These are phyloP conservation scores for Malus orientalis DNA, from an alignment of 306 rosid species.

Conservation along the genomic window DNA sequence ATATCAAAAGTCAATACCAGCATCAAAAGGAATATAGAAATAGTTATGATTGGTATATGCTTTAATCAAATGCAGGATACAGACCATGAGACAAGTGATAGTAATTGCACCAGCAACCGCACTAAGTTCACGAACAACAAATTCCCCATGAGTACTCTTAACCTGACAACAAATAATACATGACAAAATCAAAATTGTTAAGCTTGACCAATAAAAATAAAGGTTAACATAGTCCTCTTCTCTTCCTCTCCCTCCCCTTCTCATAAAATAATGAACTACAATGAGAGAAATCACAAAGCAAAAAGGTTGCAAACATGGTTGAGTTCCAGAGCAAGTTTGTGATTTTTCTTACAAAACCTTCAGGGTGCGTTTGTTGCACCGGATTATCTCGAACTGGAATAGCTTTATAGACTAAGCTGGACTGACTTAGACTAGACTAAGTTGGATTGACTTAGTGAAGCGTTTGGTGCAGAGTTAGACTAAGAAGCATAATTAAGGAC, in stretches of 20 bases:
- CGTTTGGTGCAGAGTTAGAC: no score
- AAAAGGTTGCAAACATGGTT: not conserved
- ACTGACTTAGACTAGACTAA: no score
- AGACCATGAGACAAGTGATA: slow-evolving; percentile 84
- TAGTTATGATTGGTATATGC: not conserved
- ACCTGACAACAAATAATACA: slow-evolving; percentile 37
- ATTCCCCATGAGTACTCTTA: slow-evolving; percentile 43
- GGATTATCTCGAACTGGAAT: no score
- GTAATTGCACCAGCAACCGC: slow-evolving; percentile 87
- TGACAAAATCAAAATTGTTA: not conserved
- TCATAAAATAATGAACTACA: not conserved
- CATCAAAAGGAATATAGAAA: not conserved
- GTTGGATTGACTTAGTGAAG: no score
- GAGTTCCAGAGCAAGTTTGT: not conserved
- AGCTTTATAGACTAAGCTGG: no score
- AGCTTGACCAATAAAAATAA: not conserved
- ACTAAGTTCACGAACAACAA: slow-evolving; percentile 62
- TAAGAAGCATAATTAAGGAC: no score
- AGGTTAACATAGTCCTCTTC: not conserved
- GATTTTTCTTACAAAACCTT: not conserved
- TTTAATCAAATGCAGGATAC: slow-evolving; percentile 8
- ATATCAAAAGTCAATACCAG: not conserved
- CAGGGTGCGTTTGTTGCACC: no score
- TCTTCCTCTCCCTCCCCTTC: not conserved
- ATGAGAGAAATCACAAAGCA: not conserved